Evolutionary conservation across 2,329 filamentous ascomycete genomes (phyloP), one percentile per base, ranked within the genome.

Genomic region (Cladosporium colombiae): DNA sequence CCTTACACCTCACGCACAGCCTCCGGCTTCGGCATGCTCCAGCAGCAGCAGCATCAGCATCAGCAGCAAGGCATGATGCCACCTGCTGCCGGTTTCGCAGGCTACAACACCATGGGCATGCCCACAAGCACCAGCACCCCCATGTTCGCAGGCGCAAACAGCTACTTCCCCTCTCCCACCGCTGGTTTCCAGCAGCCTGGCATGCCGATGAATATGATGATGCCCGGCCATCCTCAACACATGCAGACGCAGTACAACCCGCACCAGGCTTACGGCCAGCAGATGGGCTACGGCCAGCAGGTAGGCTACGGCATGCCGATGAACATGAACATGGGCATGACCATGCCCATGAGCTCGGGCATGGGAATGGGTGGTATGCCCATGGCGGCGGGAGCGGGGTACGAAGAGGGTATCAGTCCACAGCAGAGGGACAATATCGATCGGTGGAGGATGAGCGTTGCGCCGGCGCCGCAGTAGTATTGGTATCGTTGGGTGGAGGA

Each of bases 341-440:
- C 23, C 16, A 31, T 61, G 58, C 25, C 5, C 1, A 33, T 35
- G 58, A 14, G 5, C 33, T 14, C 13, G 2, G 33, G 33, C 5
- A 35, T 35, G 33, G 13, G 2, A 14, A 35, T 35, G 33, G 33
- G 33, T 11, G 64, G 63, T 16, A 67, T 68, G 68, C 61, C 52
- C 2, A 62, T 67, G 67, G 50, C 64, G 8, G 65, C 69, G 25
- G 73, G 72, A 65, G 68, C 68, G 55, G 66, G 67, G 46, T 70
- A 70, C 59, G 68, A 64, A 27, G 56, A 75, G 71, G 75, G 74
- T n/a, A 77, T 84, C 73, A 80, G 85, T 72, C 76, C 80, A 5
- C 78, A 78, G 62, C 84, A 86, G 72, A 78, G 84, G 63, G 85
- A 83, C 66, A 78, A 84, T 66, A 87, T 88, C 75, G 85, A 88